phyloP scores from a whole-genome alignment of 371 early-diverging fungal species.

The Mortierella sp. region DNA sequence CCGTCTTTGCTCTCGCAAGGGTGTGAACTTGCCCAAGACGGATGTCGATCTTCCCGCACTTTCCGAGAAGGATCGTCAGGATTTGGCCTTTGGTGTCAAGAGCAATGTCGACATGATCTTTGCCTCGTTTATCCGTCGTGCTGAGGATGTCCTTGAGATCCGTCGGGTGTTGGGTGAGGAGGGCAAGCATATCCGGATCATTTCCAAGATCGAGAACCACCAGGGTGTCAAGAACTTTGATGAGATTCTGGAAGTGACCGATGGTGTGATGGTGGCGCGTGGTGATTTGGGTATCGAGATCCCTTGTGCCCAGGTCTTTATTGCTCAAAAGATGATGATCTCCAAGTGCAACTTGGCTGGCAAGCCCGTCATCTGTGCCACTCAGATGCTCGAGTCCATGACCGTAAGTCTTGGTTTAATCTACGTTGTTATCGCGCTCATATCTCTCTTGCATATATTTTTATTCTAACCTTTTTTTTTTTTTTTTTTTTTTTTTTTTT shows the following conservation, averaged over 20 bases:
- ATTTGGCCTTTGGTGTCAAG: constrained; percentile 93
- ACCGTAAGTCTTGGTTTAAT: constrained; percentile 62
- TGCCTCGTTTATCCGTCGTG: constrained; percentile 96
- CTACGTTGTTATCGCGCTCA: background rate
- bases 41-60: constrained; percentile 92
- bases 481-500: background rate
- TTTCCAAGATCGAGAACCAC: constrained; percentile 96
- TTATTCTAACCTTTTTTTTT: constrained; percentile 14
- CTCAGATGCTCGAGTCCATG: constrained; percentile 99
- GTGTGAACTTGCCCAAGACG: constrained; percentile 91
- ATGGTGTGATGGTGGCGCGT: constrained; percentile 99
- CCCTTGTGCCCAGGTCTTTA: constrained; percentile 90
- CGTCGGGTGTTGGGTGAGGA: constrained; percentile 81
- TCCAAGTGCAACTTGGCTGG: constrained; percentile 93
- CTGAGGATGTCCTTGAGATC: constrained; percentile 88
- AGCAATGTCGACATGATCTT: constrained; percentile 96
- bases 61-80: constrained; percentile 93
- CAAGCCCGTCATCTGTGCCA: constrained; percentile 98
- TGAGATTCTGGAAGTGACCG: constrained; percentile 93
- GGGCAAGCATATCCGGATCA: constrained; percentile 90
- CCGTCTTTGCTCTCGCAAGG: constrained; percentile 82
- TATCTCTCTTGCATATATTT: background rate
- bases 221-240: constrained; percentile 98
- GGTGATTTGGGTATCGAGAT: constrained; percentile 99
- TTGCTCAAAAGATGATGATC: constrained; percentile 98